Conservation (phyloP, 768 basidiomycete genomes). For the Agaricus sinodeliciosus region DNA sequence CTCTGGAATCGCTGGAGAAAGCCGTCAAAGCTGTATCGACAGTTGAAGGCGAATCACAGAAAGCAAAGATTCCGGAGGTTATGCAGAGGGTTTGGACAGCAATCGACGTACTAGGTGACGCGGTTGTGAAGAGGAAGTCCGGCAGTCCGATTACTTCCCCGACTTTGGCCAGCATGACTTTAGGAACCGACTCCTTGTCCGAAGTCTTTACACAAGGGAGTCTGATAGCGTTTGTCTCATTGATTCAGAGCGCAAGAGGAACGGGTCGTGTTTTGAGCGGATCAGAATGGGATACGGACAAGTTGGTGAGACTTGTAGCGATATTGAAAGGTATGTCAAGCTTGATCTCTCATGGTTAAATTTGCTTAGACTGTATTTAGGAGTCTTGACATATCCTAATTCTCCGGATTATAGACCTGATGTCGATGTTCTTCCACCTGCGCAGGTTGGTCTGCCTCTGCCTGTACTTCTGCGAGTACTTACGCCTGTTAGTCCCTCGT, state of each 20-base stretch:
- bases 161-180: constrained; percentile 1
- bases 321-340: constrained; percentile 61
- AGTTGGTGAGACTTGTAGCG: constrained; percentile 61
- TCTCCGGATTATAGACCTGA: constrained; percentile 89
- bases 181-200: constrained; percentile 11
- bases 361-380: constrained; percentile 25
- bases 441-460: constrained; percentile 47
- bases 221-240: constrained; percentile 73
- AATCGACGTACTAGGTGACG: constrained; percentile 59
- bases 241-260: constrained; percentile 53
- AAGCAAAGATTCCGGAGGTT: constrained; percentile 34
- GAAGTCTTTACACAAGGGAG: constrained; percentile 78
- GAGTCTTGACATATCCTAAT: constrained; percentile 69
- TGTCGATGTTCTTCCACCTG: constrained; percentile 71
- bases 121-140: constrained; percentile 12
- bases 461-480: not conserved
- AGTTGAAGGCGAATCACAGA: constrained; percentile 30
- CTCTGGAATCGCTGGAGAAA: constrained; percentile 77
- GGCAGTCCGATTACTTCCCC: constrained; percentile 25
- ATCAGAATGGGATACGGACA: constrained; percentile 59
- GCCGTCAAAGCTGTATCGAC: constrained; percentile 55
- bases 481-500: constrained; percentile 48
- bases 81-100: constrained; percentile 66
- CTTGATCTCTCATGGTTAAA: not conserved
- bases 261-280: constrained; percentile 41